These are phyloP conservation scores for Alternaria brassicae DNA, from an alignment of 2,329 filamentous ascomycete genomes.

Conservation along the genomic window DNA sequence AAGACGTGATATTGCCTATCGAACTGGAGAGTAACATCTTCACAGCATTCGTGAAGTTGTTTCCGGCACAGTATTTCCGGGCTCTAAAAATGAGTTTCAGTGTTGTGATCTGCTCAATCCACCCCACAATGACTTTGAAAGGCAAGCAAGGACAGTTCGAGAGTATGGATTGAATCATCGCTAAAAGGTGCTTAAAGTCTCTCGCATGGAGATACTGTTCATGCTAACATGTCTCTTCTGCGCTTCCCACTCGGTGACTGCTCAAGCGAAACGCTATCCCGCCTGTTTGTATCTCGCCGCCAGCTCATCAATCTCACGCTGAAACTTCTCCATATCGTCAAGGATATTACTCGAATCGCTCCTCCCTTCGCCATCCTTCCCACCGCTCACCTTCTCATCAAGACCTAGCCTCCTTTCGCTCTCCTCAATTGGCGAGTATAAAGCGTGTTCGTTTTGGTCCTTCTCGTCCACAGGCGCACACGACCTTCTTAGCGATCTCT, in stretches of 20 bases:
- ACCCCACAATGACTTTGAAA: too few relatives aligned
- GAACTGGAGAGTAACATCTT: background rate
- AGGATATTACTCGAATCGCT: conserved; percentile 41
- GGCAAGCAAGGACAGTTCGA: background rate
- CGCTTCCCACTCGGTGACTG: background rate
- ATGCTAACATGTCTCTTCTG: background rate
- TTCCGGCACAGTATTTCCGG: too few relatives aligned
- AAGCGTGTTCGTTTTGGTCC: conserved; percentile 26
- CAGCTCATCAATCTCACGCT: conserved; percentile 50
- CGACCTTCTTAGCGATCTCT: conserved; percentile 39
- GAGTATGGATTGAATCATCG: background rate
- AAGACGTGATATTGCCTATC: conserved; percentile 15
- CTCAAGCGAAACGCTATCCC: background rate
- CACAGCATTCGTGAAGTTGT: background rate
- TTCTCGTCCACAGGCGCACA: conserved; percentile 31
- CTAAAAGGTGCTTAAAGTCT: background rate
- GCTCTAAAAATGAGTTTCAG: background rate
- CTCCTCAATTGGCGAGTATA: conserved; percentile 42
- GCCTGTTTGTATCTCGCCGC: conserved; percentile 35
- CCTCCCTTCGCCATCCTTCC: conserved; percentile 2
- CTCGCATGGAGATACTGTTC: background rate
- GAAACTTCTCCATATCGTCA: conserved; percentile 51
- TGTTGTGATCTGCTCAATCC: too few relatives aligned
- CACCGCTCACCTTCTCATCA: background rate
- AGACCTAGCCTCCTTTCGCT: conserved; percentile 24